Evolutionary conservation across 2,329 filamentous ascomycete species (phyloP), one percentile per base, ranked within the genome.

Genomic region (Cercospora sp.): DNA sequence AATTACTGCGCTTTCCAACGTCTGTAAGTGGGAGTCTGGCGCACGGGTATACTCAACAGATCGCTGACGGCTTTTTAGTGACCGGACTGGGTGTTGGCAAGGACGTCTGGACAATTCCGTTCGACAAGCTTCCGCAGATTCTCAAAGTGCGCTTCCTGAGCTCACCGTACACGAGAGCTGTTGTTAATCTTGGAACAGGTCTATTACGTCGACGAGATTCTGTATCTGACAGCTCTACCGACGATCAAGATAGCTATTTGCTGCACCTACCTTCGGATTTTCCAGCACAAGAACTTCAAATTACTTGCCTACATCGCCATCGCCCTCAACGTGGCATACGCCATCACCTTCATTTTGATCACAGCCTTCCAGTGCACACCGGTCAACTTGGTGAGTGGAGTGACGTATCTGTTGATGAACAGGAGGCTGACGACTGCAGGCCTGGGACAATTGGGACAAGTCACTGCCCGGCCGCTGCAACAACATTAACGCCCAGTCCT

Each of bases 181-280:
- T 53, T 9, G 12, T 23, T 63, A 33, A 59, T 20, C 33, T 18
- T 5, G 8, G 55, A 9, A 20, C 36, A 71, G 69, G 18, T 70
- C 5, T 70, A 67, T 42, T 71, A 68, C 33, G 30, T 65, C 36
- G 68, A 69, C 28, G 69, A 71, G 55, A 42, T 70, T 12, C 26
- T 71, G 4, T 71, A 71, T 18, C 53, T 71, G 9, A 59, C 48
- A 5, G 63, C 66, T 1, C 20, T 71, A 12, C 69, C 68, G 5
- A 65, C 64, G 1, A 70, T 70, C 64, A 71, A 71, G 59, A 71
- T 71, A 18, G 66, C 65, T 6, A 68, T 71, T 12, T 61, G 67
- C 16, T 70, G 63, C 60, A 71, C 69, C 28, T 71, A 71, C 23
- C 65, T 71, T n/a, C 63, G 68, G 10, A 69, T 71, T 40, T 71